Base-by-base conservation (phyloP, 2,329 filamentous ascomycete genomes). In the Hypoxylon sp. region DNA sequence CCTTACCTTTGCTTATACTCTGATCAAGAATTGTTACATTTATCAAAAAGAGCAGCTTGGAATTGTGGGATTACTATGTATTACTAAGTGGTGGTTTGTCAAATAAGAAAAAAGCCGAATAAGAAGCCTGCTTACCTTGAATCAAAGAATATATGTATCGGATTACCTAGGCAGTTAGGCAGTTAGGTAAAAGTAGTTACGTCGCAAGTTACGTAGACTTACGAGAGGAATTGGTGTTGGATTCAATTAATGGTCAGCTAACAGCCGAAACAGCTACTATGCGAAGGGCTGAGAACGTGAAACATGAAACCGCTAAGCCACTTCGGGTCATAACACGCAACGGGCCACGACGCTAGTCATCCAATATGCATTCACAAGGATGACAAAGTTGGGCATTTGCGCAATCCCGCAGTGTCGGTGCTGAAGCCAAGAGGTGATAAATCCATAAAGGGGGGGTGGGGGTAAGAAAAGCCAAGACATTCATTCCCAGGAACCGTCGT, bases 401-500 rank as follows among this genome's bases (percentile, higher is more conserved):
- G 27, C 46, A 36, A 58, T 48, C 26, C 55, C 43, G 30, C 35
- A 25, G 25, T 12, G 43, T 43, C 51, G 46, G 51, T 45, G 46
- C 36, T 50, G 21, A 15, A 13, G 54, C 42, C 51, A 57, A 55
- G 55, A 42, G 23, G 20, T 36, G n/a, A 51, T 25, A 12, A 50
- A 37, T 57, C 42, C 38, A 46, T 50, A 57, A 54, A 47, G 41
- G 50, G 53, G 54, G 49, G 44, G 37, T 30, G 49, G 45, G 46
- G 21, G 21, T 5, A 9, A 9, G 21, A 48, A 35, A 17, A 50
- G 55, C 55, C 55, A 58, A 58, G 55, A 55, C 55, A 30, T 51
- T 29, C 40, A 55, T 52, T 37, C 40, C 16, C 47, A 47, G 41
- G 46, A 32, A 47, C 40, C 25, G 13, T 32, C 25, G 13, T 21